Percentiles rank a stretch among this genome's conserved stretches.
These are phyloP conservation scores for Gastrodia elata DNA, from an alignment of 106 monocot genomes.

Conservation along the genomic window DNA sequence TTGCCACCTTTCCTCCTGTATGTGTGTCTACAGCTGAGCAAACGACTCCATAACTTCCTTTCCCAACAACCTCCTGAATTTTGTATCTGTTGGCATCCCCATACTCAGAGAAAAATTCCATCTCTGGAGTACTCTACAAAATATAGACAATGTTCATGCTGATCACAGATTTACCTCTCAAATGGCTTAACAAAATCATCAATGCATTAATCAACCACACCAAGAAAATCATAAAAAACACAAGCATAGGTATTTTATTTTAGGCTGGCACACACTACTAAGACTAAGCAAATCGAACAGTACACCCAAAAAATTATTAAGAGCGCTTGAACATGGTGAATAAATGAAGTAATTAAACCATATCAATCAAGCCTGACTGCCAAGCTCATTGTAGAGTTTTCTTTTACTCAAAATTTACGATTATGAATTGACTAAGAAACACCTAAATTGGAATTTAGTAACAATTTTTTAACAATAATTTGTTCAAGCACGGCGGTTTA, in stretches of 20 bases:
- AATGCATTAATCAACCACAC: not conserved
- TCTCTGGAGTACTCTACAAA: conserved; percentile 30
- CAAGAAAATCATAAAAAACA: not conserved
- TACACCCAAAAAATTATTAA: not conserved
- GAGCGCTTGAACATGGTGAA: not conserved
- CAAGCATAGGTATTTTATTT: not conserved
- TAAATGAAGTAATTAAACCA: not conserved
- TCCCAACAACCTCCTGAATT: conserved; percentile 46
- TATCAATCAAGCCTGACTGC: not conserved
- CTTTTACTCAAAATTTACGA: not conserved
- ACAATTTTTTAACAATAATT: not conserved
- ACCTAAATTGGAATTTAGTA: not conserved
- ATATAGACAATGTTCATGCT: not conserved
- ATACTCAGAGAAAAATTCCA: conserved; percentile 45
- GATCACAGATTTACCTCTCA: too few species aligned
- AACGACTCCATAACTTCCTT: conserved; percentile 57
- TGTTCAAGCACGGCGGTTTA: not conserved
- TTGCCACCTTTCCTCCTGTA: conserved; percentile 44
- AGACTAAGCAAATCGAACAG: not conserved
- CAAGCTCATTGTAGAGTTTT: not conserved
- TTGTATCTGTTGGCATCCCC: conserved; percentile 41
- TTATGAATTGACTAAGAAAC: not conserved
- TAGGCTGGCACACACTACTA: not conserved
- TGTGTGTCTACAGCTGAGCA: conserved; percentile 36
- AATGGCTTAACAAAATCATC: not conserved